Evolutionary conservation across 2,329 filamentous ascomycete genomes (phyloP), one percentile per base, ranked within the genome.

Genomic region (Cladosporium sp.): DNA sequence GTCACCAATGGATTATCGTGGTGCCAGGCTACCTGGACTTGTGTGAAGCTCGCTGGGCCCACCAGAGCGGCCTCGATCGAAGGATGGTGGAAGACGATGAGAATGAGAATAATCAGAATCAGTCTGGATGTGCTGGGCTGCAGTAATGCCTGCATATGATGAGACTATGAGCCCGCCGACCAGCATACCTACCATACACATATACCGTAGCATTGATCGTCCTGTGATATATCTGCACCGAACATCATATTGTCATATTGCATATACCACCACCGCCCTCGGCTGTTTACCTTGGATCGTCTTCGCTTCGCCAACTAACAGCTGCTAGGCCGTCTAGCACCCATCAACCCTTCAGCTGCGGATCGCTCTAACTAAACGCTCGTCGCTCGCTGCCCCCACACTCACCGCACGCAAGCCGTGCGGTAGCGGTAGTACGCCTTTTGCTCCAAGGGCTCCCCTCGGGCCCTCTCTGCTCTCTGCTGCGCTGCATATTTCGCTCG

Each of bases 401-500:
- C 41, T 55, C 61, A 55, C 61, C 61, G 38, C 61, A 64, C 61
- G 61, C 38, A 44, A 44, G 51, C 61, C 61, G 34, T 49, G 55
- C 55, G 32, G 55, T 44, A 44, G 55, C 55, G 32, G 55, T 44
- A 44, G 57, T 47, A 38, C 59, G 30, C 59, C 47, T 62, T 38
- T 41, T 41, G 26, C 55, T 58, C 24, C 24, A 24, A 24, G 24
- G 24, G 24, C 24, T 24, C 55, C 52, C 52, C 52, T 55, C 60
- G 49, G 41, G 60, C 60, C 51, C 36, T 64, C 61, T 57, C 51
- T 41, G 38, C 38, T 44, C 60, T 57, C 60, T 41, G 38, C 38
- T 44, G 15, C 57, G 61, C 57, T 59, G 61, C 61, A 64, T 55
- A 57, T 57, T 49, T 63, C 60, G 49, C 49, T 63, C 60, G 44